These are phyloP conservation scores for Straminergon stramineum DNA, from an alignment of 225 moss, liverwort and hornwort species.

Conservation along the genomic window DNA sequence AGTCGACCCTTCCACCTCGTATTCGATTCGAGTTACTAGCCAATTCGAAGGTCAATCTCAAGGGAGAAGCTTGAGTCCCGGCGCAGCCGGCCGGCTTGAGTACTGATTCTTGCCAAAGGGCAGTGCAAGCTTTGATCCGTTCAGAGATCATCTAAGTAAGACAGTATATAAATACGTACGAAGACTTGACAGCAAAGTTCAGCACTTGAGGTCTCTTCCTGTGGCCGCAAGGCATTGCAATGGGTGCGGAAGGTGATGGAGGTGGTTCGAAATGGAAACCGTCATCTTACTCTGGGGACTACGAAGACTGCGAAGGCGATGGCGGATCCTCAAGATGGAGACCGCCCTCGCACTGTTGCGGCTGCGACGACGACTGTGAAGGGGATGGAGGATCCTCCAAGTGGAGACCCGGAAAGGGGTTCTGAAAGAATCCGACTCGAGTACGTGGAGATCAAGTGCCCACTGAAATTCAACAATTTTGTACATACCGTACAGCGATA, in stretches of 20 bases:
- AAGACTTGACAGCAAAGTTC: background rate
- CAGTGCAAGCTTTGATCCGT: background rate
- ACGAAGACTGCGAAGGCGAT: constrained; percentile 1
- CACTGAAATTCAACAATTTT: background rate
- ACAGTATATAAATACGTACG: background rate
- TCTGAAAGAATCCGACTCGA: background rate
- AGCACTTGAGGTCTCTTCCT: too few species aligned
- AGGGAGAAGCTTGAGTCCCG: background rate
- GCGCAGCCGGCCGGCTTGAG: too few species aligned
- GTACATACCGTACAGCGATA: background rate
- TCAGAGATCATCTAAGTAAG: too few species aligned
- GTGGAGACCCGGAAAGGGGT: background rate
- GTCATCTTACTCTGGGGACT: background rate
- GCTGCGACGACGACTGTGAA: background rate
- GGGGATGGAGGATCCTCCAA: constrained; percentile 5
- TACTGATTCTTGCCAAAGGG: background rate
- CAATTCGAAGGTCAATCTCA: background rate
- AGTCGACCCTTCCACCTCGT: background rate
- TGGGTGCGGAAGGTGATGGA: constrained; percentile 10
- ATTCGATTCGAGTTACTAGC: too few species aligned
- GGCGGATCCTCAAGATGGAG: background rate
- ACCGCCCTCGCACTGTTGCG: background rate
- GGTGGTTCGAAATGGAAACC: constrained; percentile 13
- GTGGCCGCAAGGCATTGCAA: background rate
- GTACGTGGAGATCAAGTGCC: background rate